Conservation (phyloP, 306 rosid species). For the Alnus rubra region DNA sequence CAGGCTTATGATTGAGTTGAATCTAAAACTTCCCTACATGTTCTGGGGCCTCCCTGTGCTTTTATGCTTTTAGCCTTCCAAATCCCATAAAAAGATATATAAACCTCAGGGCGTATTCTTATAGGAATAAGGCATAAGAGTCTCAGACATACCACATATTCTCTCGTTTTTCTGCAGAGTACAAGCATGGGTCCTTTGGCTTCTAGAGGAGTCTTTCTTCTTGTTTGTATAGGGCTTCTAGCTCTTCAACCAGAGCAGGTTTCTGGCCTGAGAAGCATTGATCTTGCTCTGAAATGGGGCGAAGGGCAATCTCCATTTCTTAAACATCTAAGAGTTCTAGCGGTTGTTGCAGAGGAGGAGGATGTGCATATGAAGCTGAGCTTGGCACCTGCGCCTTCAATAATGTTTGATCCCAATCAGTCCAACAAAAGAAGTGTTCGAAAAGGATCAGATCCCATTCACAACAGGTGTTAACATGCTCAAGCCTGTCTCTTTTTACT, state of each 20-base stretch:
- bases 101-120: conserved; percentile 42
- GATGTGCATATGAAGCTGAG: conserved; percentile 49
- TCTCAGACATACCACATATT: conserved; percentile 23
- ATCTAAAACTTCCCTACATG: conserved; percentile 67
- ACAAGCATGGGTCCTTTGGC: conserved; percentile 56
- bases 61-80: conserved; percentile 62
- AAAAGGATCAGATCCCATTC: conserved; percentile 92
- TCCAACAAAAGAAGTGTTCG: conserved; percentile 70
- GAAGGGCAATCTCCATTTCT: conserved; percentile 37
- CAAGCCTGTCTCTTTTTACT: conserved; percentile 10
- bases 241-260: conserved; percentile 59
- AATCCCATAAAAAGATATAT: conserved; percentile 56
- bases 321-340: conserved; percentile 43
- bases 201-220: conserved; percentile 44
- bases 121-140: conserved; percentile 43
- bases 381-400: conserved; percentile 72
- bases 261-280: conserved; percentile 63
- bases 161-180: conserved; percentile 26
- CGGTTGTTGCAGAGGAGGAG: conserved; percentile 51
- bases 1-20: conserved; percentile 85
- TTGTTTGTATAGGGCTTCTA: conserved; percentile 57
- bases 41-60: conserved; percentile 54
- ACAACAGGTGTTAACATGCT: conserved; percentile 70
- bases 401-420: conserved; percentile 62
- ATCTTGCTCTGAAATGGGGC: conserved; percentile 70